Base-by-base conservation (phyloP, 768 basidiomycete genomes). In the Kwoniella sp. region DNA sequence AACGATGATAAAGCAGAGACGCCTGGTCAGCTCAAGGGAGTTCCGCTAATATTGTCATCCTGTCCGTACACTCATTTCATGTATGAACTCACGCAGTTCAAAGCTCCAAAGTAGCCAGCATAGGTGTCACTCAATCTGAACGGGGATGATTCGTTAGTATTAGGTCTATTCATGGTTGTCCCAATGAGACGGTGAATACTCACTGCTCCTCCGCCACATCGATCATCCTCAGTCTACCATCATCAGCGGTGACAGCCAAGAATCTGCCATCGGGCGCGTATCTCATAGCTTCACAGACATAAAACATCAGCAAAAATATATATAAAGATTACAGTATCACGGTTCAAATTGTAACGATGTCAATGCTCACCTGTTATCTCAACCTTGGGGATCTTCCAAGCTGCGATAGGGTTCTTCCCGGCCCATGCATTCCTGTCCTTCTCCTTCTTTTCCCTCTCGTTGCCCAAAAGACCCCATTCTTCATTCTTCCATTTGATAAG, bases 201-300 rank as follows among this genome's bases (percentile, higher is more conserved):
- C 69, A 93, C 92, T 89, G 87, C 79, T 95, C 91, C 33, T 88
- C 88, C 53, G 90, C 81, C 1, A 90, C 88, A 73, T 98, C 94
- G 30, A 98, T 89, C 13, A 99, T 87, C 69, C 94, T 83, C 65
- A 98, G 79, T 77, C 88, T 90, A 0, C 95, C 94, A 72, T 97
- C 96, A 71, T 97, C 95, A 12, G 91, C 88, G 25, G 92, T 91
- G 0, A 88, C 89, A 0, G 91, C 95, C 24, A 96, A 87, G 67
- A 89, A 88, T 80, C 90, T 88, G 27, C 91, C 89, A 72, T 98
- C 95, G 0, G 94, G 92, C 13, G 92, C 93, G 80, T 96, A 95
- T 1, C 88, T 89, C 73, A 96, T 90, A 69, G 91, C 93, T 93
- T 9, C 17, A 15, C n/a, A 44, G 8, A 15, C 10, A 44, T 19